Percentiles rank a stretch among this genome's conserved stretches.
Evolutionary conservation across 805 yeast species (phyloP).

Genomic region (Starmerella ratchasimensis): DNA sequence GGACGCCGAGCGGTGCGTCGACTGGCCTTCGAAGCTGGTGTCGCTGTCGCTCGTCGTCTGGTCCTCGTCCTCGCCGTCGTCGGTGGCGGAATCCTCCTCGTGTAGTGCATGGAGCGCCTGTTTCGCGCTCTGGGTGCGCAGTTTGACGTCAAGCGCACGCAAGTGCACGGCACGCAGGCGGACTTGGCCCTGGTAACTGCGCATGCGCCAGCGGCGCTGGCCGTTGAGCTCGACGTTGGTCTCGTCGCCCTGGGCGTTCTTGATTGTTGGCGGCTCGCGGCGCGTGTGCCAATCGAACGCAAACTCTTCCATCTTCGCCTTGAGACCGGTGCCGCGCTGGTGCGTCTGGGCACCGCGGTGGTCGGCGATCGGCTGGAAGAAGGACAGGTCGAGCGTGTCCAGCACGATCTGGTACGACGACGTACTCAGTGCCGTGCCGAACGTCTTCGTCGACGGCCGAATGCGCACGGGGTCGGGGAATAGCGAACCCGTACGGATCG

Average conservation of each 20-base stretch:
- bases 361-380: conserved; percentile 34
- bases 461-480: conserved; percentile 31
- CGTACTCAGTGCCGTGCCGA: conserved; percentile 43
- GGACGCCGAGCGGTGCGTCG: neutral
- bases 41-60: conserved; percentile 28
- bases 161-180: conserved; percentile 57
- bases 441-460: conserved; percentile 33
- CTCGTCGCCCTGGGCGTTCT: conserved; percentile 4
- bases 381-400: conserved; percentile 60
- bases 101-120: conserved; percentile 8
- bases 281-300: conserved; percentile 55
- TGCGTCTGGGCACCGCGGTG: conserved; percentile 23
- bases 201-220: conserved; percentile 34
- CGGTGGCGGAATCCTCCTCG: conserved; percentile 5
- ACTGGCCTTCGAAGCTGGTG: neutral
- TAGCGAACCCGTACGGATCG: conserved; percentile 60
- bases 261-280: conserved; percentile 31
- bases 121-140: conserved; percentile 22
- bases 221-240: conserved; percentile 6
- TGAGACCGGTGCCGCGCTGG: conserved; percentile 49
- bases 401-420: conserved; percentile 67
- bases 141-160: conserved; percentile 48
- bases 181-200: conserved; percentile 53
- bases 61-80: conserved; percentile 29
- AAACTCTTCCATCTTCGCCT: conserved; percentile 43